phyloP scores from a whole-genome alignment of 179 eudicot genomes.

The Heliamphora pulchella region DNA sequence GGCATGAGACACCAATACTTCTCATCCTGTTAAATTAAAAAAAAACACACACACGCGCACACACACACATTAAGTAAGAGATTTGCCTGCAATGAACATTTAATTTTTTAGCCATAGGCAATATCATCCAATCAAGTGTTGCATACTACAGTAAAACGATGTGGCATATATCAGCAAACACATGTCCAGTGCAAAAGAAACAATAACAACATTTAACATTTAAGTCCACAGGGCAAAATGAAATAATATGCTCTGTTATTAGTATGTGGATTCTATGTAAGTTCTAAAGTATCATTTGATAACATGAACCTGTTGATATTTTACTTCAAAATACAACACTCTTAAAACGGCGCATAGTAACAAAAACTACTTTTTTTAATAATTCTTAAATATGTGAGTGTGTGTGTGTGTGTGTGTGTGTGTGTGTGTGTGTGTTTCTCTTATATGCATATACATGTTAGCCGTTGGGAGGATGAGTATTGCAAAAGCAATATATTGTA shows the following conservation, averaged over 20 bases:
- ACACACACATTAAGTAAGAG: constrained; percentile 16
- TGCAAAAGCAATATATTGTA: too few relatives aligned
- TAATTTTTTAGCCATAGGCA: neutral
- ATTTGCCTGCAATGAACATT: neutral
- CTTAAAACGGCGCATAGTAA: too few relatives aligned
- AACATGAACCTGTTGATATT: neutral
- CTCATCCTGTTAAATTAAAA: constrained; percentile 51
- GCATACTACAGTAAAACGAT: neutral
- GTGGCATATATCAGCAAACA: neutral
- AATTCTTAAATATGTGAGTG: too few relatives aligned
- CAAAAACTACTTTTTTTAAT: too few relatives aligned
- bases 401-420: too few relatives aligned
- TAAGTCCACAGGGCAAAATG: neutral
- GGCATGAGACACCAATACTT: constrained; percentile 90
- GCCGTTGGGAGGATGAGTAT: too few relatives aligned
- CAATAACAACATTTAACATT: neutral
- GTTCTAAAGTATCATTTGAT: neutral
- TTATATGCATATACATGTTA: too few relatives aligned
- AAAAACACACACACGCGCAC: neutral
- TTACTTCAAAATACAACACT: too few relatives aligned
- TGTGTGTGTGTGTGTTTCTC: too few relatives aligned
- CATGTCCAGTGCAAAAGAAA: neutral
- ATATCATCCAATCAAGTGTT: neutral
- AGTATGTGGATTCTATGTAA: neutral
- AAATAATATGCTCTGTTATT: neutral